Conservation (phyloP, 2,329 filamentous ascomycete species). For the Sporothrix dimorphospora region DNA sequence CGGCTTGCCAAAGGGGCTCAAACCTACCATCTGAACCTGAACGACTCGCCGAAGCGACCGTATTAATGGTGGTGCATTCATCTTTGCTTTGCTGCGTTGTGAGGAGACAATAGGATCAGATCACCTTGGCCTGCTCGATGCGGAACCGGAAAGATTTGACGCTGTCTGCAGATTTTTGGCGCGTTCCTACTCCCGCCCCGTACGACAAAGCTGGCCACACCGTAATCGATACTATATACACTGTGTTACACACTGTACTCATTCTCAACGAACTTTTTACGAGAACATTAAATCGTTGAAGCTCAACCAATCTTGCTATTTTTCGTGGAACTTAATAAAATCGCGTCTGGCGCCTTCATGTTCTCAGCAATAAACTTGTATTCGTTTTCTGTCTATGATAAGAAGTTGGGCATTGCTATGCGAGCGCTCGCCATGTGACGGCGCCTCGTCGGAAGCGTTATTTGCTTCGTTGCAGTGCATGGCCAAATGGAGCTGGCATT, state of each 20-base stretch:
- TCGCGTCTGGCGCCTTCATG: background rate
- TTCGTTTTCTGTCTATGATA: background rate
- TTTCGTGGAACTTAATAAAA: background rate
- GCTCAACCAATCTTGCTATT: too few species aligned
- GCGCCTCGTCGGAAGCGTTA: background rate
- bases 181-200: slow-evolving; percentile 14
- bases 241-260: slow-evolving; percentile 9
- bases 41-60: slow-evolving; percentile 41
- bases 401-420: slow-evolving; percentile 10
- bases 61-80: slow-evolving; percentile 44
- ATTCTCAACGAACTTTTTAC: background rate
- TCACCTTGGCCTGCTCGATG: background rate
- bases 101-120: background rate
- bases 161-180: slow-evolving; percentile 32
- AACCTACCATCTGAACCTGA: slow-evolving; percentile 40
- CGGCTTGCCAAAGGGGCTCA: too few species aligned
- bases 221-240: slow-evolving; percentile 38
- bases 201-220: slow-evolving; percentile 19
- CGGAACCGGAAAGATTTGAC: slow-evolving; percentile 19
- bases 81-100: slow-evolving; percentile 36
- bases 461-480: background rate
- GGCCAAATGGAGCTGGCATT: slow-evolving; percentile 4
- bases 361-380: slow-evolving; percentile 1
- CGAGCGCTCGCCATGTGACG: background rate
- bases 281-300: background rate